Conservation (phyloP, 2,329 filamentous ascomycete species). For the Fusarium abutilonis region DNA sequence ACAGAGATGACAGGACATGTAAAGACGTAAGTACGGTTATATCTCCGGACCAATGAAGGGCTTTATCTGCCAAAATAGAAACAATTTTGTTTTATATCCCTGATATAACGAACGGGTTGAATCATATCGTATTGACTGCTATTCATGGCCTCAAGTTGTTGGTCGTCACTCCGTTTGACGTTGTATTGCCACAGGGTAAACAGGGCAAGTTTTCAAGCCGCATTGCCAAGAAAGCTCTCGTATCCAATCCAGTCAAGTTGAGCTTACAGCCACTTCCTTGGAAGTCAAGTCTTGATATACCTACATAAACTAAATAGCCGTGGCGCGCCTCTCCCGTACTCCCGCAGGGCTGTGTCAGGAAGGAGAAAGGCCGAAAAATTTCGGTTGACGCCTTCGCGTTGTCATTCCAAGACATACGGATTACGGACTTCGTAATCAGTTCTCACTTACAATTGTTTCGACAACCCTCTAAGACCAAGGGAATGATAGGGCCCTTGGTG, state of each 20-base stretch:
- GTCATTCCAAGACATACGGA: background rate
- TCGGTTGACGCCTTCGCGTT: slow-evolving; percentile 23
- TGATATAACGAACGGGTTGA: background rate
- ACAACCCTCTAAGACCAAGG: slow-evolving; percentile 28
- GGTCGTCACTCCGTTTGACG: slow-evolving; percentile 22
- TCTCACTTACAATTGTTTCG: background rate
- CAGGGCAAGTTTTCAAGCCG: slow-evolving; percentile 35
- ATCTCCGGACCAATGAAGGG: slow-evolving; percentile 20
- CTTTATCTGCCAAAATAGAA: slow-evolving; percentile 24
- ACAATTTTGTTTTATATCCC: background rate
- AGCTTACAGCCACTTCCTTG: slow-evolving; percentile 28
- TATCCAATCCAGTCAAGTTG: slow-evolving; percentile 31
- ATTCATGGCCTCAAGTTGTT: slow-evolving; percentile 9
- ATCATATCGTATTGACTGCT: background rate
- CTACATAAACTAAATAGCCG: slow-evolving; percentile 3
- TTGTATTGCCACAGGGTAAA: slow-evolving; percentile 38
- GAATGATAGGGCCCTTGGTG: slow-evolving; percentile 31
- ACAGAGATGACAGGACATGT: slow-evolving; percentile 10
- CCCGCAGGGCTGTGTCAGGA: slow-evolving; percentile 13
- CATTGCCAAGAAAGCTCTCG: slow-evolving; percentile 31
- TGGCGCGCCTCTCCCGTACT: slow-evolving; percentile 31
- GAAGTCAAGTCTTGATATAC: slow-evolving; percentile 2
- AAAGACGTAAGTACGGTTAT: slow-evolving; percentile 6
- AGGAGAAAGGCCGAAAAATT: slow-evolving; percentile 32
- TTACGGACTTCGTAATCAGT: background rate